A percentile compares a stretch with the other conserved stretches of the same genome.
Evolutionary conservation across 441 rosid species (phyloP).

Genomic region (Jatropha multifida): DNA sequence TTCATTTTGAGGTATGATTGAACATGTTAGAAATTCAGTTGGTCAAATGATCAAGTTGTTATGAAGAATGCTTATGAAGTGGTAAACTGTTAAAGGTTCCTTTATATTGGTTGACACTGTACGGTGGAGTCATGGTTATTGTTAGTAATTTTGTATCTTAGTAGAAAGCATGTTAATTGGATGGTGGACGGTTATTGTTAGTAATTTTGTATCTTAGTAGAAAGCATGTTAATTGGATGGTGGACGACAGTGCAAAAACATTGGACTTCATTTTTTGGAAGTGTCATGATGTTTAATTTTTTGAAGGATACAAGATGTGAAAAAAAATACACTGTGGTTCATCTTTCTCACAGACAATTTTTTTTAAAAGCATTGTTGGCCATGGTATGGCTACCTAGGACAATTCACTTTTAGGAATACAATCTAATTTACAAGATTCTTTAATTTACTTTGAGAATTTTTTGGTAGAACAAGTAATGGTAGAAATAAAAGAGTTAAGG

Average conservation of each 20-base stretch:
- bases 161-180: not conserved
- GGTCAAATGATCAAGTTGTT: not conserved
- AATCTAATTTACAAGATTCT: not conserved
- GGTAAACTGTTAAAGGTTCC: not conserved
- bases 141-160: not conserved
- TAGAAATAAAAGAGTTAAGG: not conserved
- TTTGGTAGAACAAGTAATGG: not conserved
- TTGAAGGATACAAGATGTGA: no score
- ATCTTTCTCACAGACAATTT: no score
- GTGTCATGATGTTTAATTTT: no score
- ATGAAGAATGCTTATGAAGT: not conserved
- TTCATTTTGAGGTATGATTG: not conserved
- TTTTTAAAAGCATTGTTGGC: not conserved
- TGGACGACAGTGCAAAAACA: not conserved
- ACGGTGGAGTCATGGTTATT: not conserved
- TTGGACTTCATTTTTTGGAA: no score
- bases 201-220: not conserved
- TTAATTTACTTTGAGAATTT: not conserved
- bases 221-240: not conserved
- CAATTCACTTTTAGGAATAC: not conserved
- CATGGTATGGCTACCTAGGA: not conserved
- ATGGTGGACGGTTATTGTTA: constrained; percentile 3
- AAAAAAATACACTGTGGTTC: no score
- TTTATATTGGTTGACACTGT: not conserved
- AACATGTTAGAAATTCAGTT: not conserved